A percentile compares a stretch with the other conserved stretches of the same genome.
These are phyloP conservation scores for Trametes cingulata DNA, from an alignment of 768 basidiomycete species.

Conservation along the genomic window DNA sequence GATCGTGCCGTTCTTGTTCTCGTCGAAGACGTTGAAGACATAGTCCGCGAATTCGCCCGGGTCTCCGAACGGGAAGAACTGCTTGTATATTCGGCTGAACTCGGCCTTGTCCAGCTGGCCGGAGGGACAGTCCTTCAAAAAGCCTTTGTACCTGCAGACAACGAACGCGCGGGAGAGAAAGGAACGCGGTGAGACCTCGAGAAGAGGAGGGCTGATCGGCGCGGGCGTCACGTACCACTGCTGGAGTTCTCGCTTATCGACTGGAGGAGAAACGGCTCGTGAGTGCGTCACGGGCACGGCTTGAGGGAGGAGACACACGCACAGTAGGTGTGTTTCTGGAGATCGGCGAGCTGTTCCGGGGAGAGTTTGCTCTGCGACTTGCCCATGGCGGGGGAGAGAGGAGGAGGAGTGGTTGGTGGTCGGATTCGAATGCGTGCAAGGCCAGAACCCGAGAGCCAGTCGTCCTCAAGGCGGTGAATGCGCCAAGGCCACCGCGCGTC, in stretches of 20 bases:
- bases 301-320: slow-evolving; percentile 32
- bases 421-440: background rate
- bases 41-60: slow-evolving; percentile 96
- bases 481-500: slow-evolving; percentile 14
- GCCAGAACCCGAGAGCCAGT: background rate
- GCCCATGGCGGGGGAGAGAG: slow-evolving; percentile 61
- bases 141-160: slow-evolving; percentile 90
- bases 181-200: slow-evolving; percentile 16
- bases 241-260: slow-evolving; percentile 96
- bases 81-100: slow-evolving; percentile 97
- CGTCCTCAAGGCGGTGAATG: background rate
- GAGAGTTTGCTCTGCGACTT: slow-evolving; percentile 96
- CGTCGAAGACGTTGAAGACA: slow-evolving; percentile 97
- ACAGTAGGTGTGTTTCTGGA: slow-evolving; percentile 99
- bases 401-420: background rate
- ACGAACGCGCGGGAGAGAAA: slow-evolving; percentile 16
- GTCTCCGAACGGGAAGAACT: slow-evolving; percentile 99
- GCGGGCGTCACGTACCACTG: slow-evolving; percentile 63
- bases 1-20: slow-evolving; percentile 94
- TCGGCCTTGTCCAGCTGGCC: slow-evolving; percentile 95
- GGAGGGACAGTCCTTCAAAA: slow-evolving; percentile 97
- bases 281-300: slow-evolving; percentile 14
- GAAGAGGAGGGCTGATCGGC: slow-evolving; percentile 13
- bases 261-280: slow-evolving; percentile 41
- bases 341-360: slow-evolving; percentile 88